A percentile compares a stretch with the other conserved stretches of the same genome.
Conservation (phyloP, 2,329 filamentous ascomycete genomes). For the Alternaria atra region DNA sequence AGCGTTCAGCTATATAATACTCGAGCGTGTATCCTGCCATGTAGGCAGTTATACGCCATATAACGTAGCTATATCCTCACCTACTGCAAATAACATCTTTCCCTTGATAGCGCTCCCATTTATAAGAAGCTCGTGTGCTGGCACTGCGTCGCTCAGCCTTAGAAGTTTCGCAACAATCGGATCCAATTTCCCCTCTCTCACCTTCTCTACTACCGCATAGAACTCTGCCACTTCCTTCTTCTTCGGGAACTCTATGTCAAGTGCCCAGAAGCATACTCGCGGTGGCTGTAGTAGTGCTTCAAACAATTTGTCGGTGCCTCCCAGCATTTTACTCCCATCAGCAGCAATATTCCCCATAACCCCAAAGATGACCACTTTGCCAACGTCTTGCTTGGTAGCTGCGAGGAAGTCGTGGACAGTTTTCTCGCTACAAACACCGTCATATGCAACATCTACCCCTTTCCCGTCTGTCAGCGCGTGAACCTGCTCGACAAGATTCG, state of each 20-base stretch:
- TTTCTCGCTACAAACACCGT: constrained; percentile 15
- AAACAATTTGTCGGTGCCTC: not conserved
- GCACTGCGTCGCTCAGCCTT: constrained; percentile 11
- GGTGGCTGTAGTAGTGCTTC: constrained; percentile 10
- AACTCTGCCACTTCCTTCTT: constrained; percentile 15
- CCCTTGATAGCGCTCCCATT: constrained; percentile 14
- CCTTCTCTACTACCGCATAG: constrained; percentile 13
- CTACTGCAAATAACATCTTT: constrained; percentile 18
- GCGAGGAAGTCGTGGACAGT: constrained; percentile 10
- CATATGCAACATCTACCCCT: constrained; percentile 22
- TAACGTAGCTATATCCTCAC: constrained; percentile 5
- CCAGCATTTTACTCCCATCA: constrained; percentile 15
- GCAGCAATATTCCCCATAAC: constrained; percentile 14
- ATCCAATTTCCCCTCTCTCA: constrained; percentile 11
- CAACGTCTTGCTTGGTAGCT: constrained; percentile 12
- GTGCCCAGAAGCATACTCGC: constrained; percentile 7
- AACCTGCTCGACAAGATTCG: constrained; percentile 15
- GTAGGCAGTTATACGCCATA: constrained; percentile 2
- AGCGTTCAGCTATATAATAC: not conserved
- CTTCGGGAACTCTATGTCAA: constrained; percentile 9
- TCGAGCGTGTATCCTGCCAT: not conserved
- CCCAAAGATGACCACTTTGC: constrained; percentile 17
- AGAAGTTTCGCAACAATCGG: constrained; percentile 14
- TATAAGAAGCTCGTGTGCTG: constrained; percentile 15
- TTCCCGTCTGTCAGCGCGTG: constrained; percentile 11